Base-by-base conservation (phyloP, 2,329 filamentous ascomycete genomes). In the Aspergillus ustus region DNA sequence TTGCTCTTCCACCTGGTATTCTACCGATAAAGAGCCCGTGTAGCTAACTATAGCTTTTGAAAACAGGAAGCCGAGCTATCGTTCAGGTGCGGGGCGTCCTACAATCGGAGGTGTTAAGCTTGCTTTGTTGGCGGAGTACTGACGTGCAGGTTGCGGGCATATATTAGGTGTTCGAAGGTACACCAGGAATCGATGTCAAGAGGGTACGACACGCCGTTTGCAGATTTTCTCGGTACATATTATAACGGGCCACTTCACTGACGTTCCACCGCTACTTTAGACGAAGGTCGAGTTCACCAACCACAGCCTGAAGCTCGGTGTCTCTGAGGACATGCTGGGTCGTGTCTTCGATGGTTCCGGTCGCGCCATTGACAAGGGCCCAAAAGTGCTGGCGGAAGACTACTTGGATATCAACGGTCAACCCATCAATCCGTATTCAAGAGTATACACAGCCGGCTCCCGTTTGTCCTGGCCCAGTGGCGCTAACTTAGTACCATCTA, bases 381-480 rank as follows among this genome's bases (percentile, higher is more conserved):
- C 95, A 64, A 98, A 97, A 84, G 95, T 99, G 73, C 83, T 99
- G 68, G 93, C 95, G 56, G 95, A 99, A 81, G 95, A 99, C 73
- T 99, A 96, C 80, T 85, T 99, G 71, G 96, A 99, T 73, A 99
- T 99, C 83, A 99, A 99, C 84, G 95, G 95, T 76, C 95, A 89
- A 79, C 94, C 95, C 63, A 99, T 99, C 82, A 99, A 99, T 83
- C 95, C 95, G 64, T 98, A 95, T 83, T 94, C 93, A 64, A 89
- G 95, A 84, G 94, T 96, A 86, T 72, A 63, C 57, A 20, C 29
- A 43, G 22, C 48, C 9, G 48, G 40, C 22, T 52, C 28, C 43
- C 15, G 31, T 29, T n/a, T 34, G 4, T n/a, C 9, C 28, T 25
- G 19, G 17, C 28, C 22, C 20, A 19, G 7, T 46, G 48, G 43